Base-by-base conservation (phyloP, 768 basidiomycete species). In the Macrocybe gigantea region DNA sequence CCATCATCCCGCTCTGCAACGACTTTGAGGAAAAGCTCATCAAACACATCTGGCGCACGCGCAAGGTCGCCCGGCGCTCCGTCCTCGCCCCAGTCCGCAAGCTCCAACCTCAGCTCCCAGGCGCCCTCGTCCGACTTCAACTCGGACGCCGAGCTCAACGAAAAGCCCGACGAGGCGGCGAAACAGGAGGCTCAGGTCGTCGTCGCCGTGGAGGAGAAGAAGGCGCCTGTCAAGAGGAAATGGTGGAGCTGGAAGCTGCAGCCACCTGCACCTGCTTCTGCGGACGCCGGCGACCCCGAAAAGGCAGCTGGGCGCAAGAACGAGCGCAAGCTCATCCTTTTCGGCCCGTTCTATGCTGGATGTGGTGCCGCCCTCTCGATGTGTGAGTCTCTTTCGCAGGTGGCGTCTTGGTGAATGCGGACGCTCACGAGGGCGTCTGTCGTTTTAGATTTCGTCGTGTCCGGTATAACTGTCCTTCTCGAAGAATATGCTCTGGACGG, bases 11-110 rank as follows among this genome's bases (percentile, higher is more conserved):
- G 0, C 64, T 82, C 12, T 83, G 77, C 60, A 75, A 75, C 45
- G 87, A 88, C 57, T 85, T 89, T 54, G 85, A 89, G 55, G 78
- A 83, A 35, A 82, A 82, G 54, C 73, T 93, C 60, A 88, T 92
- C 70, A 80, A 82, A 57, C 82, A 85, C 56, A 84, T 93, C 45
- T 91, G 90, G 89, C 66, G 74, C 37, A 71, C 70, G 7, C 73
- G 80, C 14, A 53, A 62, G 14, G 51, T 57, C 10, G 55, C 48
- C 3, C 59, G 60, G 34, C 46, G 53, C 42, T 12, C 53, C 53
- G 5, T 50, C 46, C 46, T 1, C 22, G 22, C 22, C 22, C 4
- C 22, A 22, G 22, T 22, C 22, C 22, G 22, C 22, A 4, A 22
- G 22, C 22, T 22, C 22, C 22, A 22, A 22, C 22, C 22, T 22